Conservation (phyloP, 345 rosid species). For the Carallia brachiata region DNA sequence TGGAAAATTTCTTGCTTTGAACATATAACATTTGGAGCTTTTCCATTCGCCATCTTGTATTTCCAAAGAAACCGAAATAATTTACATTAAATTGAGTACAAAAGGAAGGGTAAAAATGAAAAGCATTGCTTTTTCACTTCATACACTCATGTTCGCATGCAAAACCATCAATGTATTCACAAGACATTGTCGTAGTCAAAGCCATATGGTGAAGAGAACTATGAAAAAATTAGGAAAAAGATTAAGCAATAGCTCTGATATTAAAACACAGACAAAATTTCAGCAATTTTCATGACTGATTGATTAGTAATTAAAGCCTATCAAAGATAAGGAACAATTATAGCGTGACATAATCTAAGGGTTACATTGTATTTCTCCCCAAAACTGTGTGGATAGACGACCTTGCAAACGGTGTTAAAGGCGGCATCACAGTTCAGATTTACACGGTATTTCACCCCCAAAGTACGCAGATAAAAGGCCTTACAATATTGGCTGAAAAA, state of each 20-base stretch:
- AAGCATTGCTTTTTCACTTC: neutral
- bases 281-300: neutral
- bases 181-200: constrained; percentile 1
- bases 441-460: neutral
- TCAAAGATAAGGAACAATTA: neutral
- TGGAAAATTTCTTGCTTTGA: constrained; percentile 14
- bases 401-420: no score
- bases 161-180: neutral
- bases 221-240: neutral
- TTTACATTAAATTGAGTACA: no score
- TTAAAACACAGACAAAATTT: neutral
- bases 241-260: neutral
- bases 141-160: neutral
- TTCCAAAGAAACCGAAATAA: neutral
- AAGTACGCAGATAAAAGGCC: neutral
- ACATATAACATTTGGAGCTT: constrained; percentile 5
- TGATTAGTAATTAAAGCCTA: neutral
- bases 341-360: neutral
- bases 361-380: neutral
- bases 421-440: neutral
- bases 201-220: neutral
- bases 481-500: neutral
- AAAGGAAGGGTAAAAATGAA: no score
- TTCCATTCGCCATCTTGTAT: neutral
- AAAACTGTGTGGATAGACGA: neutral